A percentile compares a stretch with the other conserved stretches of the same genome.
These are phyloP conservation scores for Gliomastix tumulicola DNA, from an alignment of 2,329 filamentous ascomycete genomes.

Conservation along the genomic window DNA sequence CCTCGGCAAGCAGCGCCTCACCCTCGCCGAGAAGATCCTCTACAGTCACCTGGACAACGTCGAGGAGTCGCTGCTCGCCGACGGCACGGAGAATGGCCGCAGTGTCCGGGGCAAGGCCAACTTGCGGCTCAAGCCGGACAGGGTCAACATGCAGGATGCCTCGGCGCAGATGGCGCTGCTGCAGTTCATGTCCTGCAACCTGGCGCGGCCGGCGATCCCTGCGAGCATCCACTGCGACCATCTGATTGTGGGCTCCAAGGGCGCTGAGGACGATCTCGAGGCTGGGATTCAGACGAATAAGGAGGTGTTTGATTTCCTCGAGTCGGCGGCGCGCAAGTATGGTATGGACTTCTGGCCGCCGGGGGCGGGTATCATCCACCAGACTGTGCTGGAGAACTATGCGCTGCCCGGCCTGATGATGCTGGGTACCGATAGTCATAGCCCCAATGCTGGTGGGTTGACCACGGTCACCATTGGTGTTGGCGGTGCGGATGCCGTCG, in stretches of 20 bases:
- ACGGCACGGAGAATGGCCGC: constrained; percentile 74
- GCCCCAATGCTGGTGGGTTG: constrained; percentile 91
- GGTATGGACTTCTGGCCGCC: constrained; percentile 96
- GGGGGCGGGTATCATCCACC: constrained; percentile 92
- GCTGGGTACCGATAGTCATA: constrained; percentile 96
- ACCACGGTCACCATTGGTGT: constrained; percentile 95
- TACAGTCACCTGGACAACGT: constrained; percentile 90
- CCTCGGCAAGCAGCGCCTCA: constrained; percentile 62
- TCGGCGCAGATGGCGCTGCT: constrained; percentile 97
- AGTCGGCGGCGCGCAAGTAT: constrained; percentile 84
- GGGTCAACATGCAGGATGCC: constrained; percentile 98
- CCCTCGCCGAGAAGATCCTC: constrained; percentile 94
- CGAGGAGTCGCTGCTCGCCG: constrained; percentile 81
- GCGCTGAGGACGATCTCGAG: constrained; percentile 78
- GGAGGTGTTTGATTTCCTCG: constrained; percentile 96
- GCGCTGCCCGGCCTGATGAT: constrained; percentile 97
- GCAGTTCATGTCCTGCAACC: constrained; percentile 96
- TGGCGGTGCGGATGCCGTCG: constrained; percentile 92
- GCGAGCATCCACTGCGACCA: constrained; percentile 99
- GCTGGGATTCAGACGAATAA: constrained; percentile 86
- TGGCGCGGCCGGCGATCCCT: constrained; percentile 84
- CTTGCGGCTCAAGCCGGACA: constrained; percentile 92
- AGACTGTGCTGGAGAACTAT: constrained; percentile 97
- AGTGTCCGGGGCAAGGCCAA: constrained; percentile 83
- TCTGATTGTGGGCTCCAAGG: constrained; percentile 92